These are phyloP conservation scores for Apiospora phragmitis DNA, from an alignment of 2,329 filamentous ascomycete genomes.

Conservation along the genomic window DNA sequence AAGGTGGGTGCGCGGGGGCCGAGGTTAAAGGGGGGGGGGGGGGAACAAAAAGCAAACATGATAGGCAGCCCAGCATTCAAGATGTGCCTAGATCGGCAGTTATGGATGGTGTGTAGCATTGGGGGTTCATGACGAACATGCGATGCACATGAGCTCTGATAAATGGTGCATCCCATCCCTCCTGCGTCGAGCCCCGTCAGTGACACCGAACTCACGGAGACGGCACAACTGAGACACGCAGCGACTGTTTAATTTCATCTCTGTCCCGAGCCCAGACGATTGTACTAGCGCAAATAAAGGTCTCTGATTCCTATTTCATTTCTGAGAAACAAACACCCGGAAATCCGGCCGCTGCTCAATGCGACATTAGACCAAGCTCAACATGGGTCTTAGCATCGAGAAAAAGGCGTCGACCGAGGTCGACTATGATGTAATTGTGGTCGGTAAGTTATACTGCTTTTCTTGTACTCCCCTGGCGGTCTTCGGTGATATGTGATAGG, in stretches of 20 bases:
- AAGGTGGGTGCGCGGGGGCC: background rate
- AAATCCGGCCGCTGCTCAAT: background rate
- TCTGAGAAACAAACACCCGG: too few relatives aligned
- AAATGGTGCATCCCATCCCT: background rate
- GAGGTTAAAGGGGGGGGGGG: background rate
- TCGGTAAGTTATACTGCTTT: constrained; percentile 44
- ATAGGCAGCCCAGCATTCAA: background rate
- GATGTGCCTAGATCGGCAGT: background rate
- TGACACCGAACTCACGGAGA: too few relatives aligned
- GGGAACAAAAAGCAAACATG: background rate
- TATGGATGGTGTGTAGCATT: background rate
- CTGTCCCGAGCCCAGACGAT: background rate
- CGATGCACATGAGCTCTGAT: background rate
- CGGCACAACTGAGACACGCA: background rate
- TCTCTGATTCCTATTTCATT: background rate
- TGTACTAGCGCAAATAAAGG: background rate
- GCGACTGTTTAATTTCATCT: background rate
- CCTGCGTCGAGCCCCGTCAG: too few relatives aligned
- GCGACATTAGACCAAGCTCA: background rate
- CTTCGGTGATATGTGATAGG: background rate
- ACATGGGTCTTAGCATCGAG: background rate
- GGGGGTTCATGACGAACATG: background rate
- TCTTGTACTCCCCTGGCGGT: background rate
- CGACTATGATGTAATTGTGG: constrained; percentile 57
- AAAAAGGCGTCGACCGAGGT: background rate